Evolutionary conservation across 2,329 filamentous ascomycete genomes (phyloP).

Genomic region (Pseudogymnoascus sp.): DNA sequence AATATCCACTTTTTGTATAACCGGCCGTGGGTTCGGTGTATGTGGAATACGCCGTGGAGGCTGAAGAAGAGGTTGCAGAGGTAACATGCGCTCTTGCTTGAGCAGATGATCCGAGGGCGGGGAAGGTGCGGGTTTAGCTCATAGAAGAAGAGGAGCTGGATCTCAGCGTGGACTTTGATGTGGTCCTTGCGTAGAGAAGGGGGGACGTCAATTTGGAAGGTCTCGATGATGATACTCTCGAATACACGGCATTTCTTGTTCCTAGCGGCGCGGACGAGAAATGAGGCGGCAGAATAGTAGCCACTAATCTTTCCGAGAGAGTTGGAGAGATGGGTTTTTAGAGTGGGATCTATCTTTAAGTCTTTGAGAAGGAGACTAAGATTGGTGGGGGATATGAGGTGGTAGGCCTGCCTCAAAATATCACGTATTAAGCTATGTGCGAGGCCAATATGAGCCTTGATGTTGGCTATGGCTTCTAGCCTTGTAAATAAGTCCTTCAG

Average conservation of each 20-base stretch:
- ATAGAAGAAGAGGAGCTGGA: slow-evolving; percentile 39
- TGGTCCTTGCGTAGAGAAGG: not conserved
- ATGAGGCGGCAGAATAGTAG: slow-evolving; percentile 22
- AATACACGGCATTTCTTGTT: slow-evolving; percentile 20
- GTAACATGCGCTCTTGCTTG: slow-evolving; percentile 43
- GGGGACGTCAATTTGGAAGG: slow-evolving; percentile 15
- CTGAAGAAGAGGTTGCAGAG: slow-evolving; percentile 41
- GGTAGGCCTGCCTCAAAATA: slow-evolving; percentile 11
- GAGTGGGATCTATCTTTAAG: slow-evolving; percentile 10
- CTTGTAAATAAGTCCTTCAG: slow-evolving; percentile 12
- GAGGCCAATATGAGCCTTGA: not conserved
- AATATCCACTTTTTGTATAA: slow-evolving; percentile 39
- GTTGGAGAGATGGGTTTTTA: slow-evolving; percentile 19
- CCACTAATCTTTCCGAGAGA: slow-evolving; percentile 26
- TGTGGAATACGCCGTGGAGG: slow-evolving; percentile 33
- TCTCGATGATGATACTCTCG: slow-evolving; percentile 18
- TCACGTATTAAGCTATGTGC: slow-evolving; percentile 9
- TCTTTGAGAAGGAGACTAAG: slow-evolving; percentile 10
- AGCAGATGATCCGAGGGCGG: slow-evolving; percentile 36
- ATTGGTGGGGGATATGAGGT: not conserved
- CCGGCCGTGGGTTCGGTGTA: slow-evolving; percentile 34
- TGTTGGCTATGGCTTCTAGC: slow-evolving; percentile 13
- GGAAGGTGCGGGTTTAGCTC: slow-evolving; percentile 24
- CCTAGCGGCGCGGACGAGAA: slow-evolving; percentile 22
- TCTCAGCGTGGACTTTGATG: slow-evolving; percentile 39